A percentile compares a stretch with the other conserved stretches of the same genome.
These are phyloP conservation scores for Plasmodium knowlesi DNA, from an alignment of 169 alveolate genomes.

Conservation along the genomic window DNA sequence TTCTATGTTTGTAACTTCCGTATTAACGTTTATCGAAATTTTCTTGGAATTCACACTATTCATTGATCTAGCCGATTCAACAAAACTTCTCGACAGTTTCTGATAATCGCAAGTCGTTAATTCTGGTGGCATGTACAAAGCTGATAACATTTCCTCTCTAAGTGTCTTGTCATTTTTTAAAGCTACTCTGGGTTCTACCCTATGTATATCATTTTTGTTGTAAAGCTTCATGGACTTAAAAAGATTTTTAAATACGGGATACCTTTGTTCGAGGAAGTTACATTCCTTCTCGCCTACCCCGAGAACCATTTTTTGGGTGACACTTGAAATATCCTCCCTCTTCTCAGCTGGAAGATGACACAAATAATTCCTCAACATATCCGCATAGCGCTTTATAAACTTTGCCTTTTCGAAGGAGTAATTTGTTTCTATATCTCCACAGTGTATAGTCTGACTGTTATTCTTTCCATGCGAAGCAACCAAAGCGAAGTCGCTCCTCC, in stretches of 20 bases:
- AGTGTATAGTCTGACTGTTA: constrained; percentile 90
- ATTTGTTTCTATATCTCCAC: constrained; percentile 91
- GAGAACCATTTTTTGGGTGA: constrained; percentile 89
- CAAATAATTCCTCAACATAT: constrained; percentile 87
- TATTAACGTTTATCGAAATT: constrained; percentile 75
- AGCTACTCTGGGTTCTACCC: constrained; percentile 88
- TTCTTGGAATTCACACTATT: constrained; percentile 69
- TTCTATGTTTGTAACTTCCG: constrained; percentile 80
- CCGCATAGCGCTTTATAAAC: constrained; percentile 88
- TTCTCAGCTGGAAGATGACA: constrained; percentile 81
- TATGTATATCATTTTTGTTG: constrained; percentile 78
- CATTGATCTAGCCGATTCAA: constrained; percentile 72
- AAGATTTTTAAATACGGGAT: constrained; percentile 76
- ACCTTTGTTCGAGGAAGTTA: constrained; percentile 83
- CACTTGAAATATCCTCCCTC: constrained; percentile 76
- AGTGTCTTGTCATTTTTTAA: constrained; percentile 39
- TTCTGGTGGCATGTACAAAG: constrained; percentile 84
- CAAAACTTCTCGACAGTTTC: constrained; percentile 81
- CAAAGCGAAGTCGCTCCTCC: constrained; percentile 84
- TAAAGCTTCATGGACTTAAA: constrained; percentile 78
- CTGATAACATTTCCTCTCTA: constrained; percentile 77
- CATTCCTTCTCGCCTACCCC: constrained; percentile 90
- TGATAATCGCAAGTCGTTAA: constrained; percentile 86
- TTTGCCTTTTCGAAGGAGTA: constrained; percentile 86
- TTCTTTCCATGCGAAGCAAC: constrained; percentile 89